Conservation (phyloP, 2,329 filamentous ascomycete species). For the Juglanconis juglandina region DNA sequence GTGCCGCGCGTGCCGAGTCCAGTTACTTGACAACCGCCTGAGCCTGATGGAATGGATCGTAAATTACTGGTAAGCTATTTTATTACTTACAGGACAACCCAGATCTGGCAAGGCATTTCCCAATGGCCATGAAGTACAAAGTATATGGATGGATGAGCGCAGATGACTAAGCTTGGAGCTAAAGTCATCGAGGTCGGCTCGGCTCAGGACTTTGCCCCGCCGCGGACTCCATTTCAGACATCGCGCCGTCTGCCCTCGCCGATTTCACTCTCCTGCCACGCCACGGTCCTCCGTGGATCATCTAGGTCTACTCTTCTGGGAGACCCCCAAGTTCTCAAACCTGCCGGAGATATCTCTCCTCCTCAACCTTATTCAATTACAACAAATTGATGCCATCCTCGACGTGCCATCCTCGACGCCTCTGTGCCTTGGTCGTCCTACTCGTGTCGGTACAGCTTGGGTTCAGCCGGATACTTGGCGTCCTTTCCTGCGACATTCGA, state of each 20-base stretch:
- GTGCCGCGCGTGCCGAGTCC: too few relatives aligned
- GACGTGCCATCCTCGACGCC: background rate
- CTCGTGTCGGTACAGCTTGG: background rate
- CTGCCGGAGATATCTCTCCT: too few relatives aligned
- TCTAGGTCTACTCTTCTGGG: background rate
- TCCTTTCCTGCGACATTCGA: too few relatives aligned
- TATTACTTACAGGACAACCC: too few relatives aligned
- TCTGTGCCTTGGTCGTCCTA: background rate
- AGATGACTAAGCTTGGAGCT: background rate
- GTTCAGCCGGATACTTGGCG: too few relatives aligned
- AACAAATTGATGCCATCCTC: background rate
- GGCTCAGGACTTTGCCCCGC: constrained; percentile 8
- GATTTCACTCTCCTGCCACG: background rate
- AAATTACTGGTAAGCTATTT: too few relatives aligned
- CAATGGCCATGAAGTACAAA: too few relatives aligned
- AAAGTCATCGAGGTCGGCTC: background rate
- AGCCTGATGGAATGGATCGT: too few relatives aligned
- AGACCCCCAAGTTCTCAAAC: background rate
- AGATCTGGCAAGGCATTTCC: background rate
- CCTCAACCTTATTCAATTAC: too few relatives aligned
- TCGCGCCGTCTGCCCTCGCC: background rate
- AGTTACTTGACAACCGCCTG: too few relatives aligned
- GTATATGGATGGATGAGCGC: background rate
- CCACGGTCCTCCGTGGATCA: background rate
- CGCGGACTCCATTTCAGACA: background rate